Evolutionary conservation across 1,284 basidiomycete species (phyloP), one percentile per base, ranked within the genome.

Genomic region (Erythrobasidium hasegawianum): DNA sequence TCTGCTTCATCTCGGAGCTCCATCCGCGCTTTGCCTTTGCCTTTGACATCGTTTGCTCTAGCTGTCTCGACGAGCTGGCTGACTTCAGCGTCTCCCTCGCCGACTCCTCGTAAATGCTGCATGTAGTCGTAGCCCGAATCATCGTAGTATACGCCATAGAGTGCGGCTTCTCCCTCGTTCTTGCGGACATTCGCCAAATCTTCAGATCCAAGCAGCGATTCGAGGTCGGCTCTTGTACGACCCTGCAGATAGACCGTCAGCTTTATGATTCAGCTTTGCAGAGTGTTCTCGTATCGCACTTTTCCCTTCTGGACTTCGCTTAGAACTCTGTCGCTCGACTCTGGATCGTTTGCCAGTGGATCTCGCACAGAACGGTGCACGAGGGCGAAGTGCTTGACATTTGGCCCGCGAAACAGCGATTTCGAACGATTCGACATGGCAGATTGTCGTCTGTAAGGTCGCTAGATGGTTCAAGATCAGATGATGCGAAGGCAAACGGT

Each of bases 121-220:
- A 97, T 95, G 81, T 99, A 99, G 78, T 99, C 90, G 80, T 99
- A 99, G 64, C 90, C 84, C n/a, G 90, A 90, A 75, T 99, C 95
- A 79, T 98, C 94, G 80, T 85, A 98, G 79, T 92, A 93, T 75
- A 99, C 81, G 10, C 93, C 95, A 77, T 97, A 96, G 24, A 85
- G 76, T 2, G 90, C 82, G 0, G 96, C 96, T 80, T 98, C 90
- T 64, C 94, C 96, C 68, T 82, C 78, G 59, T 66, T 65, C 11
- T 43, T 24, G 22, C 60, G 41, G 22, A 65, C 54, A 24, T 27
- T 45, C 1, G n/a, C 33, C 29, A 68, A 29, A 29, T 57, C 50
- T 14, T 87, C 85, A 20, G 83, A 83, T n/a, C 84, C 77, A 13
- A 88, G 78, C 4, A 81, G 72, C 2, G 78, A 76, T 76, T 90